Evolutionary conservation across 345 rosid species (phyloP).

Genomic region (Psidium guajava): DNA sequence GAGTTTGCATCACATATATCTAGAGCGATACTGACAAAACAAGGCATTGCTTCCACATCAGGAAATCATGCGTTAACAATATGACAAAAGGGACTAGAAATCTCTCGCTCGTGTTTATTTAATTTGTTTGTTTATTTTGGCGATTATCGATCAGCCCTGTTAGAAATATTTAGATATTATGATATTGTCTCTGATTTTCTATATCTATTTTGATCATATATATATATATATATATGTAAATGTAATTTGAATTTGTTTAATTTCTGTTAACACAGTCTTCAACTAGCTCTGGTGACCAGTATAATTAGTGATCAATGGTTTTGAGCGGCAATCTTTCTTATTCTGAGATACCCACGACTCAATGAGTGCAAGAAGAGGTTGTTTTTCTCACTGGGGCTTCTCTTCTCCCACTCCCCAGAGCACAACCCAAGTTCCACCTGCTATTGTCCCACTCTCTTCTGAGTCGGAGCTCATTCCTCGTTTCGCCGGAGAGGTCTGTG

Average conservation of each 20-base stretch:
- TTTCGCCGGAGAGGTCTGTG: not conserved
- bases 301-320: not conserved
- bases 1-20: not conserved
- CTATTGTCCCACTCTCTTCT: not conserved
- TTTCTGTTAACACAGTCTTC: no score
- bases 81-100: not conserved
- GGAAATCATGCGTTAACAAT: not conserved
- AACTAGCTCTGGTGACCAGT: no score
- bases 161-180: no score
- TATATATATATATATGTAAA: no score
- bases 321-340: not conserved
- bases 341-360: not conserved
- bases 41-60: not conserved
- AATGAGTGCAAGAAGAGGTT: not conserved
- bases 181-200: no score
- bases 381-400: not conserved
- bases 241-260: no score
- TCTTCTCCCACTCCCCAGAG: not conserved
- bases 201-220: no score
- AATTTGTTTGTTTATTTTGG: no score
- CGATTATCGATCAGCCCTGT: no score
- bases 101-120: no score
- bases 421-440: not conserved
- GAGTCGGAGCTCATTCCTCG: not conserved
- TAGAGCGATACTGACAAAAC: not conserved